phyloP scores from a whole-genome alignment of 139 green algal species.

The Spirogloea muscicola region DNA sequence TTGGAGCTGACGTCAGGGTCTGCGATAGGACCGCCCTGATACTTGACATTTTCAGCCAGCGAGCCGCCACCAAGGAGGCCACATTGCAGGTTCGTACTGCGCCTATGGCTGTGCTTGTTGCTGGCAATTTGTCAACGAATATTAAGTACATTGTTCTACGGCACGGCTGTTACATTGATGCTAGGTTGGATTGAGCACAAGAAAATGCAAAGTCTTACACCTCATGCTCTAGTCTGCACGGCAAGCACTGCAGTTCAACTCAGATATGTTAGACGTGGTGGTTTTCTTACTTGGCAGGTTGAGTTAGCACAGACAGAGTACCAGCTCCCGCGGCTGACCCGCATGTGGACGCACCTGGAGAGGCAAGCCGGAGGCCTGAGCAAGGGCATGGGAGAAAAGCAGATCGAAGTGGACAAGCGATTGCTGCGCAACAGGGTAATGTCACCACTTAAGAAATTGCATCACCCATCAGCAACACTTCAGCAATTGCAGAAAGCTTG shows the following conservation, averaged over 20 bases:
- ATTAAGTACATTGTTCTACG: too few species aligned
- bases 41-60: constrained; percentile 95
- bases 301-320: constrained; percentile 89
- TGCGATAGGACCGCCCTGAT: constrained; percentile 94
- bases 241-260: too few species aligned
- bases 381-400: constrained; percentile 94
- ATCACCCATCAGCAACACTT: too few species aligned
- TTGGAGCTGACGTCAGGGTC: constrained; percentile 63
- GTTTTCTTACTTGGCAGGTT: constrained; percentile 51
- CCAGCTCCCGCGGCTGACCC: constrained; percentile 90
- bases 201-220: too few species aligned
- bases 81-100: constrained; percentile 71
- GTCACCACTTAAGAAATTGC: too few species aligned
- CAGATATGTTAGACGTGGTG: neutral
- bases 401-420: constrained; percentile 96
- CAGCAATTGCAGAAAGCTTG: too few species aligned
- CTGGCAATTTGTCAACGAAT: too few species aligned
- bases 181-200: too few species aligned
- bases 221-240: too few species aligned
- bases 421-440: constrained; percentile 52
- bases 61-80: constrained; percentile 84
- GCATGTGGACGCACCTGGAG: constrained; percentile 97
- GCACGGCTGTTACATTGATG: too few species aligned
- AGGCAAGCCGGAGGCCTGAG: constrained; percentile 74
- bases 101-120: too few species aligned